Evolutionary conservation across 2,329 filamentous ascomycete species (phyloP).

Genomic region (Cyanodermella asteris): DNA sequence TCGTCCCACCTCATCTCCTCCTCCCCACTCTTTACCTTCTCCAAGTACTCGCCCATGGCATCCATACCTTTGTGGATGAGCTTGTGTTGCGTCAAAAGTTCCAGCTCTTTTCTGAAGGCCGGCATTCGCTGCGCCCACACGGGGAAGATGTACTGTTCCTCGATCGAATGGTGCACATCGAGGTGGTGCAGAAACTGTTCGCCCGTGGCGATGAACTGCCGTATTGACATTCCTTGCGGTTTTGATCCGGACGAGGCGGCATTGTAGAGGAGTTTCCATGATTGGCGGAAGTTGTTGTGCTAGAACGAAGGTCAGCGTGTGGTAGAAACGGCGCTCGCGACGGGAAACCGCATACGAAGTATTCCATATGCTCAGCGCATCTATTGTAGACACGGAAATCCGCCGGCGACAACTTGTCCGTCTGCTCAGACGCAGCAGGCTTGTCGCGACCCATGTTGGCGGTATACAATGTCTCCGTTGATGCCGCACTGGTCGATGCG

Average conservation of each 20-base stretch:
- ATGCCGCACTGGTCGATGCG: no score
- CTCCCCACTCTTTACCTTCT: slow-evolving; percentile 40
- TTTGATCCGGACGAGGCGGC: slow-evolving; percentile 39
- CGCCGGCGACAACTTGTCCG: slow-evolving; percentile 39
- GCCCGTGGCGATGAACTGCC: slow-evolving; percentile 44
- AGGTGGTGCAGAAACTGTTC: slow-evolving; percentile 50
- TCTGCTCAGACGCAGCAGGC: no score
- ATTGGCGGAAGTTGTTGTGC: slow-evolving; percentile 56
- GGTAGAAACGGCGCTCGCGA: background rate
- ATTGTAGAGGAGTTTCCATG: slow-evolving; percentile 49
- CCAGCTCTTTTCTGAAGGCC: slow-evolving; percentile 44
- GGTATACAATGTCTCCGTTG: no score
- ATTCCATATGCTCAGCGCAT: slow-evolving; percentile 54
- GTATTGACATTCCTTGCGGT: slow-evolving; percentile 41
- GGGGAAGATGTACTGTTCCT: slow-evolving; percentile 66
- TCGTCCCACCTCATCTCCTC: slow-evolving; percentile 31
- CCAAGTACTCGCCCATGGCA: slow-evolving; percentile 41
- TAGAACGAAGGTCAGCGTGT: no score
- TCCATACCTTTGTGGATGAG: slow-evolving; percentile 61
- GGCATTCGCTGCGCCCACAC: slow-evolving; percentile 56
- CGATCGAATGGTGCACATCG: slow-evolving; percentile 58
- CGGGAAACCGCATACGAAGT: slow-evolving; percentile 27
- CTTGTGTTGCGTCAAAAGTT: slow-evolving; percentile 52
- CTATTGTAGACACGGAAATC: slow-evolving; percentile 52
- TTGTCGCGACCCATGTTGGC: no score